Base-by-base conservation (phyloP, 2,329 filamentous ascomycete genomes). In the Rhynchosporium secalis region DNA sequence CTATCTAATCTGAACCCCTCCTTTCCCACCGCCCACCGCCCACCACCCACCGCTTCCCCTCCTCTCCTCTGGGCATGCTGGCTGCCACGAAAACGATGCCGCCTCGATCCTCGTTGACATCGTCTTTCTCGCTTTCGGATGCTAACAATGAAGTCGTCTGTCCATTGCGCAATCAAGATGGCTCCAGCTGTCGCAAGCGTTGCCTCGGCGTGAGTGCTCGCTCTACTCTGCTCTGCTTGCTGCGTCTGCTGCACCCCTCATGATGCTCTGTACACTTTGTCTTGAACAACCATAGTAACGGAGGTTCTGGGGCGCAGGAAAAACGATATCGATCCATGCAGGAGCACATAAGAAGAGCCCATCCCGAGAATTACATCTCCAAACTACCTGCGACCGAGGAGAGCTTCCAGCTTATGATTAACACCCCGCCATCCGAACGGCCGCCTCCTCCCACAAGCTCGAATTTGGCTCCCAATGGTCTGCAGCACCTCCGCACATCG, bases 301-400 rank as follows among this genome's bases (percentile, higher is more conserved):
- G 62, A 63, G 68, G 69, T 63, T 66, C 67, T 66, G 60, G 67
- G 71, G 63, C 62, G 76, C 78, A 96, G 92, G 92, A 96, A 81
- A 96, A 96, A 79, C 86, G 91, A 70, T 99, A 93, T 80, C 92
- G 95, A 77, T 98, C 94, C 67, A 98, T 99, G 92, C 95, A 98
- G 79, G 95, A 99, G 84, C 95, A 99, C 75, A 98, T 99, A 73
- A 91, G 95, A 72, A 89, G 95, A 77, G 94, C 95, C 70, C 95
- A 99, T 76, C 94, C 94, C 65, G 92, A 96, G 76, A 90, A 97
- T 77, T 98, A 98, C 79, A 96, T 99, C 72, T 88, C 95, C 56
- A 97, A 98, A 84, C 89, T 98, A 71, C 94, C 95, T 69, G 95
- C 95, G 55, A 99, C 94, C 71, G 94, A 97, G 78, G 94, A 98